Conservation (phyloP, 495 filamentous ascomycete species). For the Xylaria curta region DNA sequence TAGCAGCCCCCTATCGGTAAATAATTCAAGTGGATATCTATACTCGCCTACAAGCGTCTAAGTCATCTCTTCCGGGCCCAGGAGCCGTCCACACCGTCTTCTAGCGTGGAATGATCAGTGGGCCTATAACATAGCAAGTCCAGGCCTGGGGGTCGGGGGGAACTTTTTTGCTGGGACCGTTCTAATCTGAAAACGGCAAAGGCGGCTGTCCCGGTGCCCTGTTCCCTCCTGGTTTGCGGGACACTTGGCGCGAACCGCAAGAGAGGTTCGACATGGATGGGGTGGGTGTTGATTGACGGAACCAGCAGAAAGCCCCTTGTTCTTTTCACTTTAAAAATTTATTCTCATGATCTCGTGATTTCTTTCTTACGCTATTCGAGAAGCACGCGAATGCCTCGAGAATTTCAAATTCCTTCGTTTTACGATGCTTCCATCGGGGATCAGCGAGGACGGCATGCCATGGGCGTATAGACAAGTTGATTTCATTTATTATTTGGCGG, state of each 20-base stretch:
- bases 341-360: conserved; percentile 14
- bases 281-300: not conserved
- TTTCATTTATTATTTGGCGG: not conserved
- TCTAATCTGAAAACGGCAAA: not conserved
- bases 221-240: conserved; percentile 2
- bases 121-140: not conserved
- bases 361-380: not conserved
- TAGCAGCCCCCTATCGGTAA: not conserved
- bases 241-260: conserved; percentile 3
- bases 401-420: conserved; percentile 13
- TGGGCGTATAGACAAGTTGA: not conserved
- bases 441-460: not conserved
- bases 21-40: not conserved
- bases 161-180: conserved; percentile 1
- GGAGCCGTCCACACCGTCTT: not conserved
- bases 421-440: not conserved
- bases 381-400: not conserved
- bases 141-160: not conserved
- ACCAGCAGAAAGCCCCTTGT: not conserved
- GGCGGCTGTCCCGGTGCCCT: not conserved
- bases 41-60: not conserved
- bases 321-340: not conserved
- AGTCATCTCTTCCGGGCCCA: conserved; percentile 4
- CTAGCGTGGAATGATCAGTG: not conserved
- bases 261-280: not conserved